Conservation (phyloP, 2,329 filamentous ascomycete species). For the Clarireedia monteithiana region DNA sequence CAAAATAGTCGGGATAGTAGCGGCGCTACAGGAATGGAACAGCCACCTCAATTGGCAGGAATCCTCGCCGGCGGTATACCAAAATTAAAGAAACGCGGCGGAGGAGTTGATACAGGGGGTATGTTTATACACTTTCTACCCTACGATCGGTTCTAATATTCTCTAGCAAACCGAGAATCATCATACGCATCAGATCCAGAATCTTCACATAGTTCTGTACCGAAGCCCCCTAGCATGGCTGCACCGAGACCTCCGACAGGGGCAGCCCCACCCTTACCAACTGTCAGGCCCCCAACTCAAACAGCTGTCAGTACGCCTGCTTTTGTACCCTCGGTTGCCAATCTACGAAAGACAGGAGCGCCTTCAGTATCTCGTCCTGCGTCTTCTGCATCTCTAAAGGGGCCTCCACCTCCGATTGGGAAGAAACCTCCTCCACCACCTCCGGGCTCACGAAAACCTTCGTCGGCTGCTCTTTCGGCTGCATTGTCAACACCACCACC, state of each 20-base stretch:
- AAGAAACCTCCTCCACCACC: constrained; percentile 61
- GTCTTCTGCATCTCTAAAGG: constrained; percentile 54
- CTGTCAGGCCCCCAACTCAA: constrained; percentile 35
- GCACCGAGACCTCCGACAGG: constrained; percentile 52
- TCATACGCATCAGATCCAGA: constrained; percentile 81
- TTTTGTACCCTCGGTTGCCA: constrained; percentile 47
- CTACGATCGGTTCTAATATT: constrained; percentile 16
- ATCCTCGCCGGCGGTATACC: constrained; percentile 93
- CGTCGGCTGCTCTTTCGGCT: constrained; percentile 29
- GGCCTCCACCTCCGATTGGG: constrained; percentile 69
- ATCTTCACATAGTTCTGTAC: constrained; percentile 48
- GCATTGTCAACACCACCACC: constrained; percentile 28
- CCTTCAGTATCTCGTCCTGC: constrained; percentile 46
- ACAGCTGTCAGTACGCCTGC: constrained; percentile 40
- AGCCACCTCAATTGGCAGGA: constrained; percentile 75
- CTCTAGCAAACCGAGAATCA: constrained; percentile 54
- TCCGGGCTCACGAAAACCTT: constrained; percentile 51
- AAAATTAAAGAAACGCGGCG: constrained; percentile 82
- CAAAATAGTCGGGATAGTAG: constrained; percentile 37
- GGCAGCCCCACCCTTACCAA: constrained; percentile 40
- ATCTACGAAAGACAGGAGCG: constrained; percentile 50
- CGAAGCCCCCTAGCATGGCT: constrained; percentile 46
- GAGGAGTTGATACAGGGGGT: constrained; percentile 68
- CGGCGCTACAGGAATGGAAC: constrained; percentile 39
- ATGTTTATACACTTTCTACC: constrained; percentile 18